phyloP scores from a whole-genome alignment of 257 asterid species.

The Capsicum baccatum region DNA sequence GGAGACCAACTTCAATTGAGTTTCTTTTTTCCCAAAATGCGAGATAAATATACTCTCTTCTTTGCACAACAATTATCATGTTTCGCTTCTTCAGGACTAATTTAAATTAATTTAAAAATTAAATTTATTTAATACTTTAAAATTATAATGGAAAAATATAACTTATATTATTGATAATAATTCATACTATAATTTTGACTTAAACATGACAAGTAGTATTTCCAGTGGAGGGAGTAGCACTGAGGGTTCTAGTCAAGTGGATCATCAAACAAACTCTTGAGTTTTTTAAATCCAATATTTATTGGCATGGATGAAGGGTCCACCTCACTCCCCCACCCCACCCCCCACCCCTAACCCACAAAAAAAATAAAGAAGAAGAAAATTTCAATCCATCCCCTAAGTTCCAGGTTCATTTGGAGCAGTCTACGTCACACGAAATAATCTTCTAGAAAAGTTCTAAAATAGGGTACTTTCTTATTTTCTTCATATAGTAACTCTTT shows the following conservation, averaged over 20 bases:
- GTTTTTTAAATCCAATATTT: background rate
- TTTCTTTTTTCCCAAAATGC: background rate
- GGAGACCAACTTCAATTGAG: background rate
- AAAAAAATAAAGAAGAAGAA: background rate
- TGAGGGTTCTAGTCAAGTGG: background rate
- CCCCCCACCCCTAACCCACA: too few relatives aligned
- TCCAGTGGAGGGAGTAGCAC: background rate
- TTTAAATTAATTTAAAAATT: too few relatives aligned
- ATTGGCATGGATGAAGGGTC: background rate
- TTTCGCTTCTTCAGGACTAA: too few relatives aligned
- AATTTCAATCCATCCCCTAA: constrained; percentile 4
- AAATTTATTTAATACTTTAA: too few relatives aligned
- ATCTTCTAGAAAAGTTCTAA: constrained; percentile 7
- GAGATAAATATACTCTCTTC: background rate
- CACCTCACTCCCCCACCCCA: too few relatives aligned
- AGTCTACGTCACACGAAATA: background rate
- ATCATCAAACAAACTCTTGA: background rate
- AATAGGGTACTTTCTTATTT: background rate
- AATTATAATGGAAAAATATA: too few relatives aligned
- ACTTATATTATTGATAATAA: too few relatives aligned
- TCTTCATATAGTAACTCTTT: background rate
- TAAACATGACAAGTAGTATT: too few relatives aligned
- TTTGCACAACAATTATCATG: too few relatives aligned
- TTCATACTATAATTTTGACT: too few relatives aligned
- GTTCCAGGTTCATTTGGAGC: background rate